Percentiles rank a stretch among this genome's conserved stretches.
Evolutionary conservation across 1,284 basidiomycete species (phyloP).

Genomic region (Jaminaea rosea): DNA sequence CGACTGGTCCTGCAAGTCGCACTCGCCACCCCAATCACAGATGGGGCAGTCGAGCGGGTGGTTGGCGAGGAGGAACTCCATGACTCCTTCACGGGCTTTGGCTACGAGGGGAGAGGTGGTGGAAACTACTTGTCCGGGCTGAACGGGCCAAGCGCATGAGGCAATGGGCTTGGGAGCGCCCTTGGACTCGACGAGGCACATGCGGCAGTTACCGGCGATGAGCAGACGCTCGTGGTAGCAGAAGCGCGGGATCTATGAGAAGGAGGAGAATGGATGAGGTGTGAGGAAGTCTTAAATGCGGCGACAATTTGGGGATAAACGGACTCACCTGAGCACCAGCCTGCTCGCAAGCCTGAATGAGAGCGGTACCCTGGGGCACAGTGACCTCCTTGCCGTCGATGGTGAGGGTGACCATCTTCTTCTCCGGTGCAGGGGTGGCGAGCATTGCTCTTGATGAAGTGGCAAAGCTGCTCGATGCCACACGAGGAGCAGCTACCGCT

Average conservation of each 20-base stretch:
- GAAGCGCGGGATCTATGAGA: slow-evolving; percentile 61
- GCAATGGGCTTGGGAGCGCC: slow-evolving; percentile 78
- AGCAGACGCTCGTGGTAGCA: slow-evolving; percentile 80
- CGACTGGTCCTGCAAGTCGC: slow-evolving; percentile 97
- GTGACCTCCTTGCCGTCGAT: slow-evolving; percentile 46
- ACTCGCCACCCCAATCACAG: slow-evolving; percentile 75
- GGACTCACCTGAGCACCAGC: slow-evolving; percentile 42
- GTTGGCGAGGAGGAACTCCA: slow-evolving; percentile 96
- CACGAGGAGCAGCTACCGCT: no score
- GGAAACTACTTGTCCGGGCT: slow-evolving; percentile 91
- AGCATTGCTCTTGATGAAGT: slow-evolving; percentile 2
- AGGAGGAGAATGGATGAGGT: no score
- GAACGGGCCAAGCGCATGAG: slow-evolving; percentile 84
- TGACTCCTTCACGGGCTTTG: slow-evolving; percentile 82
- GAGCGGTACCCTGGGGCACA: slow-evolving; percentile 50
- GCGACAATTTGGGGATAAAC: no score
- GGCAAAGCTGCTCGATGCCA: no score
- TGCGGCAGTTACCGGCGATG: slow-evolving; percentile 41
- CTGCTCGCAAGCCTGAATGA: slow-evolving; percentile 82
- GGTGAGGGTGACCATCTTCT: slow-evolving; percentile 46
- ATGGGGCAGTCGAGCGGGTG: slow-evolving; percentile 97
- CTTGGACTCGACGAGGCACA: slow-evolving; percentile 90
- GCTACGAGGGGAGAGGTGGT: slow-evolving; percentile 92
- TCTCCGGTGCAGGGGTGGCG: slow-evolving; percentile 10
- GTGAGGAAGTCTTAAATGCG: no score